Conservation (phyloP, 306 rosid genomes). For the Citrullus amarus region DNA sequence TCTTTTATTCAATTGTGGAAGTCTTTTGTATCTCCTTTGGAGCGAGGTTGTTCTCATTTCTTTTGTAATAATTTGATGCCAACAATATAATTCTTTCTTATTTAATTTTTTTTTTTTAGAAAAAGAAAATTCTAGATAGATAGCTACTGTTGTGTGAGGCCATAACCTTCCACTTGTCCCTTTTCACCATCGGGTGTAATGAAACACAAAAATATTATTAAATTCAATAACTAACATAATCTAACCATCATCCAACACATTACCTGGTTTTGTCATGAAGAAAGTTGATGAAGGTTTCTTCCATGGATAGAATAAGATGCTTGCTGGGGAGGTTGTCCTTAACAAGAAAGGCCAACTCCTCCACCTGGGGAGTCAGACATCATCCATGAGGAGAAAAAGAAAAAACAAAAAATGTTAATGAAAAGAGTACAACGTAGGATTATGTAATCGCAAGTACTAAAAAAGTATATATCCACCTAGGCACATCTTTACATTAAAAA, state of each 20-base stretch:
- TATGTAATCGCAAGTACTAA: background rate
- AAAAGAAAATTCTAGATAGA: background rate
- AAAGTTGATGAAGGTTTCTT: slow-evolving; percentile 64
- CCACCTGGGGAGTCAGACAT: slow-evolving; percentile 44
- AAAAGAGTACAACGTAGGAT: background rate
- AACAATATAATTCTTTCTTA: too few species aligned
- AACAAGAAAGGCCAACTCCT: slow-evolving; percentile 90
- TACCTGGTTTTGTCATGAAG: slow-evolving; percentile 77
- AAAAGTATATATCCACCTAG: background rate
- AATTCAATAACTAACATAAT: slow-evolving; percentile 3
- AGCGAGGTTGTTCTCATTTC: too few species aligned
- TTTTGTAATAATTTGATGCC: too few species aligned
- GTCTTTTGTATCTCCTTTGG: too few species aligned
- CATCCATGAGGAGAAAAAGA: background rate
- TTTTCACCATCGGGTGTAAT: background rate
- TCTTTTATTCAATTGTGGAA: too few species aligned
- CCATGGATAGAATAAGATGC: slow-evolving; percentile 93
- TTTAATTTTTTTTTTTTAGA: too few species aligned
- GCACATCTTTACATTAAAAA: background rate
- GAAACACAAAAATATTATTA: background rate
- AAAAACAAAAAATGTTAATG: background rate
- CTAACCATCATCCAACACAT: slow-evolving; percentile 11
- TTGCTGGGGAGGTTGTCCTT: slow-evolving; percentile 94
- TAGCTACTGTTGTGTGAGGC: background rate
- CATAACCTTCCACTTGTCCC: background rate